Evolutionary conservation across 306 rosid species (phyloP).

Genomic region (Cucumis hystrix): DNA sequence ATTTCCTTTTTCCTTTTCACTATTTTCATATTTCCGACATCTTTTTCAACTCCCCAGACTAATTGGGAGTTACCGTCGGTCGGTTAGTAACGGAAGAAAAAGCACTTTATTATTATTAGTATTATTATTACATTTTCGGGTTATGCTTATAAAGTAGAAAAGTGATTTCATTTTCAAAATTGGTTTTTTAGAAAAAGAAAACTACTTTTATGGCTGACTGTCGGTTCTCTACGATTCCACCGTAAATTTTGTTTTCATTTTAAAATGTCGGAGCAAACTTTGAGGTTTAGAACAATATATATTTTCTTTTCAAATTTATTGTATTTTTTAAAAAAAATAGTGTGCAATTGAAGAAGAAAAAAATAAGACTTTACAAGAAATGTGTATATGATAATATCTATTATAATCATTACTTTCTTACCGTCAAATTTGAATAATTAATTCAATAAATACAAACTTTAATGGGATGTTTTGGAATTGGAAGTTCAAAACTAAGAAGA

Average conservation of each 20-base stretch:
- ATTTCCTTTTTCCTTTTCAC: too few relatives aligned
- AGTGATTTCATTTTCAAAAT: background rate
- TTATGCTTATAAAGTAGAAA: background rate
- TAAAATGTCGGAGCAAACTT: background rate
- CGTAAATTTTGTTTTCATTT: background rate
- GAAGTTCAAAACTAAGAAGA: background rate
- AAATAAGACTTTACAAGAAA: background rate
- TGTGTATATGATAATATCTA: background rate
- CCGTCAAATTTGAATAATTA: background rate
- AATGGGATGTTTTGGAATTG: background rate
- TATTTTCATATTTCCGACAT: background rate
- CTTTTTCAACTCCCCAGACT: background rate
- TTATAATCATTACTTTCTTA: background rate
- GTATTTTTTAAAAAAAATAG: too few relatives aligned
- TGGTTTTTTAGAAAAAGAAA: background rate
- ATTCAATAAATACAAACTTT: background rate
- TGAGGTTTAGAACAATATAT: background rate
- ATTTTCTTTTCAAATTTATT: too few relatives aligned
- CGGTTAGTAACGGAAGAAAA: background rate
- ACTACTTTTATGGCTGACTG: background rate
- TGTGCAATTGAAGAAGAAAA: too few relatives aligned
- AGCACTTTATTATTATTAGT: too few relatives aligned
- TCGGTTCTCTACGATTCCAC: background rate
- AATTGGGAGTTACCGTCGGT: background rate
- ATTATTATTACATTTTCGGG: background rate